Percentiles rank a stretch among this genome's conserved stretches.
Evolutionary conservation across 2,329 filamentous ascomycete species (phyloP).

Genomic region (Juglanconis oblonga): DNA sequence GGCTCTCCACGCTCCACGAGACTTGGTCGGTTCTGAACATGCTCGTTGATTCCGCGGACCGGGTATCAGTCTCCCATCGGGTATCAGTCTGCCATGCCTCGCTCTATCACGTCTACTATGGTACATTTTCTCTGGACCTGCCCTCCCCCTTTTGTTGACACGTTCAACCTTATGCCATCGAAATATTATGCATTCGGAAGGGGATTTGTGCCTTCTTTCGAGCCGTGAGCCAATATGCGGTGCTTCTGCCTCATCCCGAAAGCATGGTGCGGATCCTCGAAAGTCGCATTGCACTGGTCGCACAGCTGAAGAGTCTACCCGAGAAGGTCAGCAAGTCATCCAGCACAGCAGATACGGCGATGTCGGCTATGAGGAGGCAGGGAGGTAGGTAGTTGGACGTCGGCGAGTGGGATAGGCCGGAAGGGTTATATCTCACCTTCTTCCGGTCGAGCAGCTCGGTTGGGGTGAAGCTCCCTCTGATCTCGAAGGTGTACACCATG

Average conservation of each 20-base stretch:
- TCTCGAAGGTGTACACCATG: background rate
- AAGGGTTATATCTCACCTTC: background rate
- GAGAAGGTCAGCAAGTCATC: background rate
- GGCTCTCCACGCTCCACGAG: no score
- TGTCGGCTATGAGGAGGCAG: background rate
- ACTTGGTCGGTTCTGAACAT: background rate
- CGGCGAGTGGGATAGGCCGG: background rate
- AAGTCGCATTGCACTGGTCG: slow-evolving; percentile 2
- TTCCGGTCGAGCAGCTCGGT: background rate
- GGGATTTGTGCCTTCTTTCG: background rate
- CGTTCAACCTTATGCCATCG: background rate
- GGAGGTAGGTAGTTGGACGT: background rate
- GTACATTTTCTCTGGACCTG: background rate
- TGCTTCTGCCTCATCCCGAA: background rate
- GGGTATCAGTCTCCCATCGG: background rate
- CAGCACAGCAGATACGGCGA: background rate
- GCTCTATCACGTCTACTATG: no score
- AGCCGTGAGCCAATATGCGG: background rate
- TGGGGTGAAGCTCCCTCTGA: background rate
- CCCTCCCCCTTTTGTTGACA: background rate
- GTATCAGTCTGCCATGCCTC: no score
- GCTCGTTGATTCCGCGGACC: background rate
- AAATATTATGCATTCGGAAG: background rate
- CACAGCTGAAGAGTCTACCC: background rate
- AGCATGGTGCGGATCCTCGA: background rate